These are phyloP conservation scores for Clavulina sp. DNA, from an alignment of 768 basidiomycete genomes.

Conservation along the genomic window DNA sequence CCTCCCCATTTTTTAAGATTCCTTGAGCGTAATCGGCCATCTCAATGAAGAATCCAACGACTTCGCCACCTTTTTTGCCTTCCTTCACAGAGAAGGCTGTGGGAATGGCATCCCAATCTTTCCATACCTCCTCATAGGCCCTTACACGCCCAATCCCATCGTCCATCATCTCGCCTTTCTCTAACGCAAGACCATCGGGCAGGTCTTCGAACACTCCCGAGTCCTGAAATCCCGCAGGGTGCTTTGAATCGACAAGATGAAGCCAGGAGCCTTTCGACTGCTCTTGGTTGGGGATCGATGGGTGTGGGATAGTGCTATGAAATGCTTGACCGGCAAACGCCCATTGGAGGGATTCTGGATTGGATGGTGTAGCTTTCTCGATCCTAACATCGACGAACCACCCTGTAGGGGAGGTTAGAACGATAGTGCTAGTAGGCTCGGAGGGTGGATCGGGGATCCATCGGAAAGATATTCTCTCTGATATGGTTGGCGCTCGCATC, in stretches of 20 bases:
- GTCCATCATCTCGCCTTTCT: not conserved
- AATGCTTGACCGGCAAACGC: not conserved
- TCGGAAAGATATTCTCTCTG: not conserved
- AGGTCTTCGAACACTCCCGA: not conserved
- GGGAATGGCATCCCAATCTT: not conserved
- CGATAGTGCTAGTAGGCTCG: not conserved
- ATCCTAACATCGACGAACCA: not conserved
- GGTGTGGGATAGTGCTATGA: not conserved
- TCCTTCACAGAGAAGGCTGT: not conserved
- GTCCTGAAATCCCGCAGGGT: not conserved
- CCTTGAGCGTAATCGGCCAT: not conserved
- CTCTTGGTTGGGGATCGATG: too few relatives aligned
- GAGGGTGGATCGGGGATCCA: not conserved
- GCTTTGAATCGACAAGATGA: not conserved
- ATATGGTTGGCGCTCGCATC: not conserved
- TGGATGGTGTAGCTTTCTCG: not conserved
- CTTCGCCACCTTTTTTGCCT: not conserved
- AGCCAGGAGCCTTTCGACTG: not conserved
- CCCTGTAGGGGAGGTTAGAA: not conserved
- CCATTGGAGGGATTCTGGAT: not conserved
- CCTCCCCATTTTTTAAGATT: not conserved
- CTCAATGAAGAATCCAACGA: not conserved
- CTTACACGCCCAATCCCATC: not conserved
- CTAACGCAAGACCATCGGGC: not conserved
- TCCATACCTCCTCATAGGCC: not conserved